These are phyloP conservation scores for Nothophytophthora sp. DNA, from an alignment of 352 stramenopile species.

Conservation along the genomic window DNA sequence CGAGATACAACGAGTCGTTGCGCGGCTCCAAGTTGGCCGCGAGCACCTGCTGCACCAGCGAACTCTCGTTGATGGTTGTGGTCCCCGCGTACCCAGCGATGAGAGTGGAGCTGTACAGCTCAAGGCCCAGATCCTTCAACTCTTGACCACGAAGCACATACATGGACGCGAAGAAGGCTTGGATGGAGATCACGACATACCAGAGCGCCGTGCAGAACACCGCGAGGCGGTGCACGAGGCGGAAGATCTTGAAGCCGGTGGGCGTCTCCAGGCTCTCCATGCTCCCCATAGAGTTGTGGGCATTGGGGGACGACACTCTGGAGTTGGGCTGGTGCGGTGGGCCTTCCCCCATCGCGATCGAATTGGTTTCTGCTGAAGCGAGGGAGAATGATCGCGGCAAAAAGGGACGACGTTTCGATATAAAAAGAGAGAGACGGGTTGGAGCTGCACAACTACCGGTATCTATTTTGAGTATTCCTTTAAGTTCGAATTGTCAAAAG, in stretches of 20 bases:
- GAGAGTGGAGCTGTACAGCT: slow-evolving; percentile 3
- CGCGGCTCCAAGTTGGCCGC: slow-evolving; percentile 15
- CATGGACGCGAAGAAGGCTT: slow-evolving; percentile 11
- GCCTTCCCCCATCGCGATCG: too few relatives aligned
- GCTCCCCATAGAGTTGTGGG: neutral
- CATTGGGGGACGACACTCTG: too few relatives aligned
- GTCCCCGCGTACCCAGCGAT: slow-evolving; percentile 22
- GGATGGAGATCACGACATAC: slow-evolving; percentile 20
- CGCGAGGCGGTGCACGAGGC: slow-evolving; percentile 10
- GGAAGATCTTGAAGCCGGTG: neutral
- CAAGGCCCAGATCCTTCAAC: slow-evolving; percentile 11
- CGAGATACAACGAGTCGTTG: slow-evolving; percentile 30
- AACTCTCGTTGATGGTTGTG: slow-evolving; percentile 17
- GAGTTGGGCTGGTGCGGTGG: too few relatives aligned
- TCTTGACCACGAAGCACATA: slow-evolving; percentile 17
- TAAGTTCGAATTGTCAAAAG: too few relatives aligned
- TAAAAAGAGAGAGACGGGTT: too few relatives aligned
- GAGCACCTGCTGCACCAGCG: slow-evolving; percentile 19
- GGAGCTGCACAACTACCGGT: too few relatives aligned
- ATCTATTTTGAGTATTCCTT: too few relatives aligned
- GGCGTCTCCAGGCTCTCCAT: neutral
- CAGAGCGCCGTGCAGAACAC: slow-evolving; percentile 19
- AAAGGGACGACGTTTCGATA: too few relatives aligned
- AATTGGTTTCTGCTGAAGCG: too few relatives aligned
- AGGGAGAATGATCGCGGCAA: too few relatives aligned